Evolutionary conservation across 805 yeast genomes (phyloP).

Genomic region (Myxozyma neglecta): DNA sequence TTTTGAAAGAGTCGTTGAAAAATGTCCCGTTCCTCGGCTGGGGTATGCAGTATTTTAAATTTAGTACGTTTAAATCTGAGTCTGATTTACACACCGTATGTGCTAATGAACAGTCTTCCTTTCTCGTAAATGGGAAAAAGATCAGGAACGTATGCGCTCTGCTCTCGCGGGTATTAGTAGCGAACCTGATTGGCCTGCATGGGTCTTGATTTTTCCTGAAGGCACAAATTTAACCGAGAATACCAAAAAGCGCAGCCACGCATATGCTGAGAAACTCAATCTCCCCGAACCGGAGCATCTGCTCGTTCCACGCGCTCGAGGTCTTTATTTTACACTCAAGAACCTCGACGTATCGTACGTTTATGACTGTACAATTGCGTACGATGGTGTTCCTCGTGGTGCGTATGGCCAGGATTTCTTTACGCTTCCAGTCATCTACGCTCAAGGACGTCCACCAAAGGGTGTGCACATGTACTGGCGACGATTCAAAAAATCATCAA

Average conservation of each 20-base stretch:
- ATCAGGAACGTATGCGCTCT: constrained; percentile 58
- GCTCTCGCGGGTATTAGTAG: constrained; percentile 56
- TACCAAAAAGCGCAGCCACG: constrained; percentile 59
- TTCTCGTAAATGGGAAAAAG: constrained; percentile 83
- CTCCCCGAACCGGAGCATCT: constrained; percentile 55
- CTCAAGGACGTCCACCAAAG: constrained; percentile 72
- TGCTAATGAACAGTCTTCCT: constrained; percentile 39
- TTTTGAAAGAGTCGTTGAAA: constrained; percentile 72
- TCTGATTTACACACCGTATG: not conserved
- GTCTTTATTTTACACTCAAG: constrained; percentile 65
- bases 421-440: constrained; percentile 61
- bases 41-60: constrained; percentile 79
- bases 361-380: constrained; percentile 83
- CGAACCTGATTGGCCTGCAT: constrained; percentile 52
- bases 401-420: constrained; percentile 78
- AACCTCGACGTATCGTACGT: constrained; percentile 53
- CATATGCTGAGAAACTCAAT: constrained; percentile 54
- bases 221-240: constrained; percentile 81
- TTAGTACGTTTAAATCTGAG: constrained; percentile 40
- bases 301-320: constrained; percentile 80
- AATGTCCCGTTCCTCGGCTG: constrained; percentile 74
- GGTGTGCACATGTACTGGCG: constrained; percentile 64
- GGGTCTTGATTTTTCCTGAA: constrained; percentile 84
- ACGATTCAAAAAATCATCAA: constrained; percentile 56
- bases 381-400: constrained; percentile 60